A percentile compares a stretch with the other conserved stretches of the same genome.
Conservation (phyloP, 2,329 filamentous ascomycete species). For the Emergomyces africanus region DNA sequence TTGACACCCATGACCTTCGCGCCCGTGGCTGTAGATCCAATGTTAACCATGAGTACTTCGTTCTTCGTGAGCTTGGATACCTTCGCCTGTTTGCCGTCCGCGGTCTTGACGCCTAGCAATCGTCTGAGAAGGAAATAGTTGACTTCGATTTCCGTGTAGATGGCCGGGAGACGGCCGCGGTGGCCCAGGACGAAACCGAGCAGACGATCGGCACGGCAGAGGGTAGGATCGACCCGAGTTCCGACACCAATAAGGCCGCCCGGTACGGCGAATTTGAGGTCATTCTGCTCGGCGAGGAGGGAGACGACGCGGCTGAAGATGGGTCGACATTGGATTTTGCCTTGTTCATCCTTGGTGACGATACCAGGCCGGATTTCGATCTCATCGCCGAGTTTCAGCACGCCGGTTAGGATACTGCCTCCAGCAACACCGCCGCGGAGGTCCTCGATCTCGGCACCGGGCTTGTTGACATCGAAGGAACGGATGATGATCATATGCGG, state of each 20-base stretch:
- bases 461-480: constrained; percentile 99
- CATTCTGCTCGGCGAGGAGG: constrained; percentile 94
- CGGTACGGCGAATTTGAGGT: constrained; percentile 94
- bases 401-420: constrained; percentile 91
- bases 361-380: constrained; percentile 99
- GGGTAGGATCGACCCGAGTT: constrained; percentile 90
- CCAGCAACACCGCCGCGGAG: constrained; percentile 97
- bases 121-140: constrained; percentile 98
- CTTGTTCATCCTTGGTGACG: constrained; percentile 86
- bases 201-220: constrained; percentile 97
- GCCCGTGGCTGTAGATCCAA: constrained; percentile 91
- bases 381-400: constrained; percentile 93
- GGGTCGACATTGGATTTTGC: constrained; percentile 88
- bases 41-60: constrained; percentile 99
- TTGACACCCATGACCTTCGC: constrained; percentile 96
- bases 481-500: constrained; percentile 99
- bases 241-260: constrained; percentile 97
- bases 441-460: constrained; percentile 95
- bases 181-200: constrained; percentile 96
- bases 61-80: constrained; percentile 97
- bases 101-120: constrained; percentile 90
- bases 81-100: constrained; percentile 98
- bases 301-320: constrained; percentile 94
- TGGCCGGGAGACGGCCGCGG: constrained; percentile 83
- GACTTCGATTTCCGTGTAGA: constrained; percentile 97